phyloP scores from a whole-genome alignment of 1,139 yeast species.

The Geotrichum candidum region DNA sequence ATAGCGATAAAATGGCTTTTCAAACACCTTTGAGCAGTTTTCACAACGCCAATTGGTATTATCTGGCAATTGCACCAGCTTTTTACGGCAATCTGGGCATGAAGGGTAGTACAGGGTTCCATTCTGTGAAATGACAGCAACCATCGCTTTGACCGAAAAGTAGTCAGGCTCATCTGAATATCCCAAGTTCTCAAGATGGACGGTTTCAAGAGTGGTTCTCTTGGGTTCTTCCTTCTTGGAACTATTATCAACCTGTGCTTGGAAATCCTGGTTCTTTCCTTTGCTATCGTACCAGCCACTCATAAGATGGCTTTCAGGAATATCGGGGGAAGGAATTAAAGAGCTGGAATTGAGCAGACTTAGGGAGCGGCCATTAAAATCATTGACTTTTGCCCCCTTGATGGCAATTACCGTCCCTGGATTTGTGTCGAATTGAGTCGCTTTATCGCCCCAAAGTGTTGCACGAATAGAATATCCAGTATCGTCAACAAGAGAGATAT shows the following conservation, averaged over 20 bases:
- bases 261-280: conserved; percentile 60
- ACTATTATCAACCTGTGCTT: conserved; percentile 40
- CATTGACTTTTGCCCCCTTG: conserved; percentile 85
- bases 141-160: conserved; percentile 66
- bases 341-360: conserved; percentile 78
- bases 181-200: conserved; percentile 66
- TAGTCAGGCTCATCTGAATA: conserved; percentile 64
- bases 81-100: conserved; percentile 82
- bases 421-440: conserved; percentile 66
- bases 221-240: conserved; percentile 30
- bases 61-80: conserved; percentile 66
- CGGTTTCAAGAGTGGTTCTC: conserved; percentile 55
- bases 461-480: conserved; percentile 68
- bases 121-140: conserved; percentile 56
- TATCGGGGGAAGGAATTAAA: conserved; percentile 74
- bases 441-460: conserved; percentile 88
- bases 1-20: conserved; percentile 71
- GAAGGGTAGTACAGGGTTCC: conserved; percentile 87
- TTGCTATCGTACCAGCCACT: conserved; percentile 93
- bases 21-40: conserved; percentile 63
- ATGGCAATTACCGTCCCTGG: conserved; percentile 85
- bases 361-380: conserved; percentile 81
- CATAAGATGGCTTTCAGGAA: conserved; percentile 76
- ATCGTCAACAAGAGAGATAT: conserved; percentile 78
- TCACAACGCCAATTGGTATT: conserved; percentile 84